Conservation (phyloP, 805 yeast genomes). For the Cyberlindnera suaveolens region DNA sequence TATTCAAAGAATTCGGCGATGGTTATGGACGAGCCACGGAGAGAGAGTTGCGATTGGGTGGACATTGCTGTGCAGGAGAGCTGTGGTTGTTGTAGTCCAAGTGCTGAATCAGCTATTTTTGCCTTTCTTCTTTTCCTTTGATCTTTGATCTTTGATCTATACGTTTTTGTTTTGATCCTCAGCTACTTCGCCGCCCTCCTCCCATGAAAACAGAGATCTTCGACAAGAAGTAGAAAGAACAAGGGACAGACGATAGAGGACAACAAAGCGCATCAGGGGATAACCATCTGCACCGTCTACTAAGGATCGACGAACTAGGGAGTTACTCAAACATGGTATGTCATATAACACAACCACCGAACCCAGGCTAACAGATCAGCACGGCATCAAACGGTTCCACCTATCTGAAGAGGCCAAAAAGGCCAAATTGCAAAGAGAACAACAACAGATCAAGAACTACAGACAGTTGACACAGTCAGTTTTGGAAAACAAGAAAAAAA, state of each 20-base stretch:
- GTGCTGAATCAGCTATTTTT: no score
- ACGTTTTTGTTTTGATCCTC: no score
- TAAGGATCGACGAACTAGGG: no score
- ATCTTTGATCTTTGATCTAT: no score
- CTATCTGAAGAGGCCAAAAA: slow-evolving; percentile 49
- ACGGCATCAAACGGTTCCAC: slow-evolving; percentile 60
- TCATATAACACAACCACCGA: neutral
- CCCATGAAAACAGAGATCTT: no score
- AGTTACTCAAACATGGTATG: slow-evolving; percentile 3
- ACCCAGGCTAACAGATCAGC: slow-evolving; percentile 33
- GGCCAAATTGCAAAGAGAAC: slow-evolving; percentile 52
- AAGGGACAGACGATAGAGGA: no score
- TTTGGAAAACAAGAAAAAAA: slow-evolving; percentile 29
- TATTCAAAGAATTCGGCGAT: slow-evolving; percentile 83
- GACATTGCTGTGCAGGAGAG: neutral
- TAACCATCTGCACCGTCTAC: no score
- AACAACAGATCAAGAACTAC: slow-evolving; percentile 52
- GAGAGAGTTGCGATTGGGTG: slow-evolving; percentile 35
- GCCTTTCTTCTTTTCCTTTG: no score
- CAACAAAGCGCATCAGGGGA: no score
- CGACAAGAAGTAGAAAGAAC: no score
- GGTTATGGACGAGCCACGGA: slow-evolving; percentile 69
- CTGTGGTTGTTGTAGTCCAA: neutral
- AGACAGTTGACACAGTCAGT: slow-evolving; percentile 37
- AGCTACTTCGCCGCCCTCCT: no score